A percentile compares a stretch with the other conserved stretches of the same genome.
These are phyloP conservation scores for Paracoccidioides lutzii DNA, from an alignment of 2,329 filamentous ascomycete species.

Conservation along the genomic window DNA sequence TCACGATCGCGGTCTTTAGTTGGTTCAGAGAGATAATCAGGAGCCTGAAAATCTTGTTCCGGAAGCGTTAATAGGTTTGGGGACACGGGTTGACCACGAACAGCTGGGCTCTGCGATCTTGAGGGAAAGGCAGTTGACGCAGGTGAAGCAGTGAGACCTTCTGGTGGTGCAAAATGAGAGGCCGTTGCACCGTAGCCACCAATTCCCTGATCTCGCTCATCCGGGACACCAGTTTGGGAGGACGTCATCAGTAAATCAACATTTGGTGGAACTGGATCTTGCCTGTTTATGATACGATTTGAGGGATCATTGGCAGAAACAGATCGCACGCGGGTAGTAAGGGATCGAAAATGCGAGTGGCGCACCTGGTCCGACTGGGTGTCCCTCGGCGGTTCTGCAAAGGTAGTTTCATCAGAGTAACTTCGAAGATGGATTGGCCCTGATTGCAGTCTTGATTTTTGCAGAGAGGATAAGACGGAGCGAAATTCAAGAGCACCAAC, in stretches of 20 bases:
- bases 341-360: slow-evolving; percentile 14
- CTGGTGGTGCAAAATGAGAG: slow-evolving; percentile 4
- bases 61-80: slow-evolving; percentile 34
- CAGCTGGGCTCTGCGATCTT: slow-evolving; percentile 22
- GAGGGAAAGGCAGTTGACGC: slow-evolving; percentile 20
- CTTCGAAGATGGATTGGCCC: slow-evolving; percentile 56
- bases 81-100: slow-evolving; percentile 17
- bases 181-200: not conserved
- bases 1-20: slow-evolving; percentile 13
- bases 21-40: slow-evolving; percentile 22
- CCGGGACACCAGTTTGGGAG: slow-evolving; percentile 17
- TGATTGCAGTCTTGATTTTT: slow-evolving; percentile 65
- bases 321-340: slow-evolving; percentile 34
- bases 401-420: slow-evolving; percentile 52
- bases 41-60: slow-evolving; percentile 26
- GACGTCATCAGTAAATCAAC: slow-evolving; percentile 29
- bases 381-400: slow-evolving; percentile 18
- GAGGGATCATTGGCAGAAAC: slow-evolving; percentile 48
- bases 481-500: slow-evolving; percentile 90
- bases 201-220: slow-evolving; percentile 1
- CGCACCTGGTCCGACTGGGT: slow-evolving; percentile 7
- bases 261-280: slow-evolving; percentile 3
- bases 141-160: slow-evolving; percentile 22
- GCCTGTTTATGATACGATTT: slow-evolving; percentile 33
- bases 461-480: slow-evolving; percentile 74